Conservation (phyloP, 805 yeast species). For the Jamesozyma spencerorum region DNA sequence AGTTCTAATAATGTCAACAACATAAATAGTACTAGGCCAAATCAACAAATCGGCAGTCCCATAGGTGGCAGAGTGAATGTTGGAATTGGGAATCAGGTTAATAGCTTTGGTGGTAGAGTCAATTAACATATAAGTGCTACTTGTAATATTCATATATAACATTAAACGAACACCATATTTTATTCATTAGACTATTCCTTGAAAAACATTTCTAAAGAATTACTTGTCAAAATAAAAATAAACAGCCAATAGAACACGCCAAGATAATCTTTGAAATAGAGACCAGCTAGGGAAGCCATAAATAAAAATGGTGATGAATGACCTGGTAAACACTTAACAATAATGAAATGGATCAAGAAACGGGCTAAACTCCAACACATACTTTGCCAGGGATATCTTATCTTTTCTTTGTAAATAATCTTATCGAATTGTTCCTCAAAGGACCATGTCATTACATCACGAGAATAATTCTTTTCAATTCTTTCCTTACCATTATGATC, state of each 20-base stretch:
- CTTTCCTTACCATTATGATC: slow-evolving; percentile 26
- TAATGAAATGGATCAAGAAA: slow-evolving; percentile 11
- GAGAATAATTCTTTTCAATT: slow-evolving; percentile 29
- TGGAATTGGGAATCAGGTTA: slow-evolving; percentile 16
- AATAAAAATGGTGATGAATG: slow-evolving; percentile 13
- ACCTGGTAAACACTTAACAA: slow-evolving; percentile 7
- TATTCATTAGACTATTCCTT: background rate
- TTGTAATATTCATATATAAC: background rate
- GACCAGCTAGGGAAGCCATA: slow-evolving; percentile 7
- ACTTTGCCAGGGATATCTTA: slow-evolving; percentile 27
- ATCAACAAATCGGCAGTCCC: slow-evolving; percentile 8
- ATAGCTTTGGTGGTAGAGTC: slow-evolving; percentile 16
- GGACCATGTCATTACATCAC: slow-evolving; percentile 32
- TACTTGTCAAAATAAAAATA: slow-evolving; percentile 5
- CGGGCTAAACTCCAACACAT: slow-evolving; percentile 8
- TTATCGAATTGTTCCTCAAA: slow-evolving; percentile 31
- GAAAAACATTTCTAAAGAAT: background rate
- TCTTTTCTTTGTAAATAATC: slow-evolving; percentile 20
- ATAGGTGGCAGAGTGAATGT: slow-evolving; percentile 20
- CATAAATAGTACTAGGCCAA: background rate
- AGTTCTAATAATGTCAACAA: slow-evolving; percentile 1
- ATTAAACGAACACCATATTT: background rate
- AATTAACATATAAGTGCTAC: slow-evolving; percentile 4
- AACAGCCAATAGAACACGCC: slow-evolving; percentile 13
- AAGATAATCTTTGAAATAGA: slow-evolving; percentile 7